Conservation (phyloP, 257 asterid species). For the Solanum habrochaites region DNA sequence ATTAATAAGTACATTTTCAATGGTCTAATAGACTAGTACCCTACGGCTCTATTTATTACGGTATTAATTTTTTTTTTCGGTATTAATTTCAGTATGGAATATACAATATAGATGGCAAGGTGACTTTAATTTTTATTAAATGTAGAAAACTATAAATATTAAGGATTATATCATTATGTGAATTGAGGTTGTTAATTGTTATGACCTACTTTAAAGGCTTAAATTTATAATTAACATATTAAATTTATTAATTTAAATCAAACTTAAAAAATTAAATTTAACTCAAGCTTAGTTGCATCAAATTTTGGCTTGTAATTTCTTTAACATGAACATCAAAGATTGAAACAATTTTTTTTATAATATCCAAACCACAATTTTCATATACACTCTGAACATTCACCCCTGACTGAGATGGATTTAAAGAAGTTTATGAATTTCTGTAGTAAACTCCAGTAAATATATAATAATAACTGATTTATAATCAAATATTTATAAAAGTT, state of each 20-base stretch:
- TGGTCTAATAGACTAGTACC: not conserved
- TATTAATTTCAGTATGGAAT: not conserved
- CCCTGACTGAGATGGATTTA: not conserved
- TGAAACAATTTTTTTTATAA: too few species aligned
- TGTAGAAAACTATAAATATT: not conserved
- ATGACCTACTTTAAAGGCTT: not conserved
- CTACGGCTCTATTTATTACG: not conserved
- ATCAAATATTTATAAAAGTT: not conserved
- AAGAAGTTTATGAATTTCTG: not conserved
- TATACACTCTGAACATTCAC: not conserved
- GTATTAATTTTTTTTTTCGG: not conserved
- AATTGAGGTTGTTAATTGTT: not conserved
- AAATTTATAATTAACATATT: not conserved
- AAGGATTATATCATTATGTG: not conserved
- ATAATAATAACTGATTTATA: not conserved
- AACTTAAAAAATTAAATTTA: not conserved
- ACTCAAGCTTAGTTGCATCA: not conserved
- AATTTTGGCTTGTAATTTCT: not conserved
- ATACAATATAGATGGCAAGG: not conserved
- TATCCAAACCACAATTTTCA: not conserved
- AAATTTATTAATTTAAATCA: not conserved
- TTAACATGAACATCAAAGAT: not conserved
- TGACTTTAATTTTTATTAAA: not conserved
- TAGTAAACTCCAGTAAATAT: not conserved
- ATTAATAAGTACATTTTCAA: not conserved